Base-by-base conservation (phyloP, 1,284 basidiomycete species). In the Cutaneotrichosporon curvatum region DNA sequence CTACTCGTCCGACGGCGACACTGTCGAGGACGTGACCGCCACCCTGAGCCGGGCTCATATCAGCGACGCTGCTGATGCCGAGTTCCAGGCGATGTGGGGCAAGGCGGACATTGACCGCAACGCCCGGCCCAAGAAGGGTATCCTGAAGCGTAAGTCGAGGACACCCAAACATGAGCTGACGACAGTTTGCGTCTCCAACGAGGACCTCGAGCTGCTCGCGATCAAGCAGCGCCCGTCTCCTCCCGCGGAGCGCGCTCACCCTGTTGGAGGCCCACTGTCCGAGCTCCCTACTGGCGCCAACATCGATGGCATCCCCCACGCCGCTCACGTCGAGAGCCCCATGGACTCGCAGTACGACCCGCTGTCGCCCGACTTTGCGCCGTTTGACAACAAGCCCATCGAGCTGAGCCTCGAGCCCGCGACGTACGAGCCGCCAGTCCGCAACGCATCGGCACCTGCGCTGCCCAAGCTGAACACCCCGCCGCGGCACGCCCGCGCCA, bases 231-330 rank as follows among this genome's bases (percentile, higher is more conserved):
- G 31, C 20, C 35, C 25, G 9, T 9, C 8, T 6, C 32, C 32
- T 77, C 7, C 25, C 7, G 25, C 7, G 25, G 36, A 77, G 15
- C 73, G 73, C 40, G 75, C 76, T 40, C 62, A 62, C 8, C 66
- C 21, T 81, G 83, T 61, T 73, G 82, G 22, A 84, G 84, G 20
- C 10, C 85, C 85, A 5, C 75, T 89, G 41, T 82, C 85, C 10
- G 80, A 79, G 44, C 81, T 88, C 47, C 84, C 86, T 34, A 12
- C 25, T 12, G 12, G 12, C 12, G 81, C 82, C 3, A 81, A 84
- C 2, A 82, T 87, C 62, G 88, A 91, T 59, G 87, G 87, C 12
- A 75, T 88, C 46, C 81, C 84, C 59, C 78, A 79, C 62, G 81
- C 83, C 31, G n/a, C 51, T 46, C 64, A 53, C 57, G 57, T 31